Percentiles rank a stretch among this genome's conserved stretches.
Evolutionary conservation across 192 early-diverging fungal species (phyloP).

Genomic region (Gamsiella multidivaricata): DNA sequence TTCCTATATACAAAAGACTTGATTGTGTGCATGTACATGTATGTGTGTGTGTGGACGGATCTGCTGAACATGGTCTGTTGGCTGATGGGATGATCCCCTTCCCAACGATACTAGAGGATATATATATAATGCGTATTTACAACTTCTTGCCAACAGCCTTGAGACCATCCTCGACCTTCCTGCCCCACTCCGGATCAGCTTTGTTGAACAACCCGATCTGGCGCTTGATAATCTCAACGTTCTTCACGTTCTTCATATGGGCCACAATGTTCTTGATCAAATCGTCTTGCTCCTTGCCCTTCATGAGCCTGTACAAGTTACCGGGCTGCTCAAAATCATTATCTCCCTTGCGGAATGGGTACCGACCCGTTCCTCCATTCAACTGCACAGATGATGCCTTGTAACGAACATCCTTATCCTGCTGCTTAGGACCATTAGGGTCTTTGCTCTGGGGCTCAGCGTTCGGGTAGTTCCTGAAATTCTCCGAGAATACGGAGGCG

Average conservation of each 20-base stretch:
- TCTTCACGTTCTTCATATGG: constrained; percentile 70
- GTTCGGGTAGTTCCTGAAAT: constrained; percentile 76
- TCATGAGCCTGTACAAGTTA: constrained; percentile 73
- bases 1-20: too few relatives aligned
- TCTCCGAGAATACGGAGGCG: constrained; percentile 61
- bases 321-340: constrained; percentile 76
- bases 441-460: constrained; percentile 79
- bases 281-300: constrained; percentile 69
- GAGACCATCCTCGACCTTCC: constrained; percentile 69
- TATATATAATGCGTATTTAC: too few relatives aligned
- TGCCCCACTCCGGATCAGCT: constrained; percentile 79
- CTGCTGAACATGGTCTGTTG: too few relatives aligned
- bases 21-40: too few relatives aligned
- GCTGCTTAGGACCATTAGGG: constrained; percentile 59
- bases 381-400: constrained; percentile 61
- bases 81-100: too few relatives aligned
- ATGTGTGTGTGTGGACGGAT: too few relatives aligned
- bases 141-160: constrained; percentile 21
- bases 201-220: constrained; percentile 79
- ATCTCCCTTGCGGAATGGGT: constrained; percentile 64
- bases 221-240: constrained; percentile 70
- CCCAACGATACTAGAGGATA: too few relatives aligned
- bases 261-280: constrained; percentile 72
- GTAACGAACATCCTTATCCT: constrained; percentile 65
- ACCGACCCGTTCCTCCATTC: constrained; percentile 68